These are phyloP conservation scores for Calophaca sinica DNA, from an alignment of 306 rosid genomes.

Conservation along the genomic window DNA sequence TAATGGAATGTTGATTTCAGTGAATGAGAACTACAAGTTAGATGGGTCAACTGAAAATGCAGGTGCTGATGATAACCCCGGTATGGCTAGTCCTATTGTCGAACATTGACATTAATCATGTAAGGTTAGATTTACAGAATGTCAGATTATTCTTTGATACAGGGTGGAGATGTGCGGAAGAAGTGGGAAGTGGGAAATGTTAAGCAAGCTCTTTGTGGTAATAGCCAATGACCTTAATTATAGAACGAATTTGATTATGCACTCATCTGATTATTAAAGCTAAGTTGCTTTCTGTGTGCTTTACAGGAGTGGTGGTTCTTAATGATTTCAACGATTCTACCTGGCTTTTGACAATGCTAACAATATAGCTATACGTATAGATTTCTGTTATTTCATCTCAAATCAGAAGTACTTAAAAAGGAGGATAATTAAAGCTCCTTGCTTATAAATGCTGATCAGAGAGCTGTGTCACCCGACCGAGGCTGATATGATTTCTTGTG, in stretches of 20 bases:
- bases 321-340: slow-evolving; percentile 52
- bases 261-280: slow-evolving; percentile 28
- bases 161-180: slow-evolving; percentile 51
- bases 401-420: slow-evolving; percentile 38
- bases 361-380: slow-evolving; percentile 35
- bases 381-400: slow-evolving; percentile 41
- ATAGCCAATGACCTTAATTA: slow-evolving; percentile 44
- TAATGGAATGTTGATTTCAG: slow-evolving; percentile 48
- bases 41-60: slow-evolving; percentile 46
- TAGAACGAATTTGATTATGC: slow-evolving; percentile 30
- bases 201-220: slow-evolving; percentile 57
- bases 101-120: slow-evolving; percentile 36
- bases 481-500: slow-evolving; percentile 45
- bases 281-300: slow-evolving; percentile 45
- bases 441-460: slow-evolving; percentile 50
- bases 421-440: slow-evolving; percentile 37
- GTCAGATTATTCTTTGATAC: slow-evolving; percentile 47
- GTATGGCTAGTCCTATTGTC: slow-evolving; percentile 39
- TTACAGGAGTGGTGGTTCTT: slow-evolving; percentile 58
- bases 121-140: slow-evolving; percentile 27
- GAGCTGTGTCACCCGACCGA: slow-evolving; percentile 44
- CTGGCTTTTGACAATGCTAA: slow-evolving; percentile 49
- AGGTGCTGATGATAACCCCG: slow-evolving; percentile 49
- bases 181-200: slow-evolving; percentile 51
- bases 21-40: slow-evolving; percentile 41